Evolutionary conservation across 108 stramenopile genomes (phyloP), one percentile per base, ranked within the genome.

Genomic region (Cyclotella atomus): DNA sequence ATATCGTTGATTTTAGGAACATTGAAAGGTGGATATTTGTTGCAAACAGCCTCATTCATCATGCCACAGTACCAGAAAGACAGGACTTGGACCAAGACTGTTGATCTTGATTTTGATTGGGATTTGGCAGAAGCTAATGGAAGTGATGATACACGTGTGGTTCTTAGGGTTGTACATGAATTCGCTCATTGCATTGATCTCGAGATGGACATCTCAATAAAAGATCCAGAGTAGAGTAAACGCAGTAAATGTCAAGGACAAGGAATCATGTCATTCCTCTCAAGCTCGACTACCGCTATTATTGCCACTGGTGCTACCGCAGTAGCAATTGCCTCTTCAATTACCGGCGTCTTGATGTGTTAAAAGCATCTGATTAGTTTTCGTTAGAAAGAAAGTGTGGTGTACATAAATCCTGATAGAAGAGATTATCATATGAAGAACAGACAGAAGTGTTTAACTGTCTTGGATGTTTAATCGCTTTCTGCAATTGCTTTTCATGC

Each of bases 111-210:
- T 20, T 71, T 78, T 60, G 64, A 78, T 61, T 78, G 55, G 77
- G 67, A 60, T 36, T 47, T 34, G 20, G 77, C 65, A 0, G 77
- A 71, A 10, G 45, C 54, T 21, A 49, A 78, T 52, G 46, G 60
- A 24, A 65, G 77, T 10, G 61, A 62, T 32, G 19, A 29, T 27
- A 55, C 59, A 56, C 45, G 32, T 21, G 36, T 78, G n/a, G 52
- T 77, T 34, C 56, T 78, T 14, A 54, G 77, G 41, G 65, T 78
- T 3, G 20, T 78, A 3, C 70, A 78, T 61, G 77, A 78, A 49
- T 71, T 71, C 47, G 27, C 49, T 6, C 32, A 57, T 59, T 62
- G 33, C 14, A 61, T 23, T 12, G 77, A 78, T 56, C 64, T 66
- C 25, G 70, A 78, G 49, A 28, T 78, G 27, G 21, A 43, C 38